Evolutionary conservation across 1,284 basidiomycete species (phyloP).

Genomic region (Moesziomyces sp.): DNA sequence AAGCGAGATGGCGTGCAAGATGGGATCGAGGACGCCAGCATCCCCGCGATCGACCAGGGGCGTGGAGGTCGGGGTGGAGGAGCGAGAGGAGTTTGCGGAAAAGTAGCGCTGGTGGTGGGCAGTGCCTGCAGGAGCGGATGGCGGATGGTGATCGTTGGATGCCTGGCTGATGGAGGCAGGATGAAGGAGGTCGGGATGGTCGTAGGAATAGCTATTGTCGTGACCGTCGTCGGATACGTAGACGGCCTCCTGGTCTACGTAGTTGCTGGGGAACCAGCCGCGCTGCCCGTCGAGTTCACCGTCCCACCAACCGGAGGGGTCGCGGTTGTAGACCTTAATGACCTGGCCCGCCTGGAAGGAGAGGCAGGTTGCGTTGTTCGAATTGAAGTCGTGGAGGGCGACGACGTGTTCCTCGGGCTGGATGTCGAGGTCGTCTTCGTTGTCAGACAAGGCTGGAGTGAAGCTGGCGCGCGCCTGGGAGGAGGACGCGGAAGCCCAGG

Average conservation of each 20-base stretch:
- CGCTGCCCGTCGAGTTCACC: slow-evolving; percentile 77
- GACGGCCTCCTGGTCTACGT: slow-evolving; percentile 51
- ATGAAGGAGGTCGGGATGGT: slow-evolving; percentile 12
- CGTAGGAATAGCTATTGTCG: slow-evolving; percentile 32
- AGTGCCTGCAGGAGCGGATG: neutral
- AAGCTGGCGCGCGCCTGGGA: slow-evolving; percentile 20
- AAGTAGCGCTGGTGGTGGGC: slow-evolving; percentile 30
- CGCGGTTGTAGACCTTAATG: slow-evolving; percentile 86
- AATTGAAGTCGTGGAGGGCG: slow-evolving; percentile 68
- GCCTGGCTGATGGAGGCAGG: slow-evolving; percentile 14
- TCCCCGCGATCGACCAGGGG: slow-evolving; percentile 29
- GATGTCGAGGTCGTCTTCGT: slow-evolving; percentile 22
- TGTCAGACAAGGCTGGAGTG: slow-evolving; percentile 7
- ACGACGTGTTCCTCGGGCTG: slow-evolving; percentile 65
- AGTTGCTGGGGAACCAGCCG: slow-evolving; percentile 97
- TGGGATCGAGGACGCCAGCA: slow-evolving; percentile 68
- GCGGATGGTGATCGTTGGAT: slow-evolving; percentile 27
- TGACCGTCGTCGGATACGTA: slow-evolving; percentile 41
- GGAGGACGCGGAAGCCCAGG: slow-evolving; percentile 24
- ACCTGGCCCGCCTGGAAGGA: slow-evolving; percentile 88
- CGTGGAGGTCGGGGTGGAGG: slow-evolving; percentile 45
- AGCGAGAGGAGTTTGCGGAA: slow-evolving; percentile 35
- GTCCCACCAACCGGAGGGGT: slow-evolving; percentile 97
- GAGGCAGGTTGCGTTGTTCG: slow-evolving; percentile 74
- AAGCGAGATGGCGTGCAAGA: slow-evolving; percentile 84